phyloP scores from a whole-genome alignment of 2,329 filamentous ascomycete species.

The Aureobasidium subglaciale region DNA sequence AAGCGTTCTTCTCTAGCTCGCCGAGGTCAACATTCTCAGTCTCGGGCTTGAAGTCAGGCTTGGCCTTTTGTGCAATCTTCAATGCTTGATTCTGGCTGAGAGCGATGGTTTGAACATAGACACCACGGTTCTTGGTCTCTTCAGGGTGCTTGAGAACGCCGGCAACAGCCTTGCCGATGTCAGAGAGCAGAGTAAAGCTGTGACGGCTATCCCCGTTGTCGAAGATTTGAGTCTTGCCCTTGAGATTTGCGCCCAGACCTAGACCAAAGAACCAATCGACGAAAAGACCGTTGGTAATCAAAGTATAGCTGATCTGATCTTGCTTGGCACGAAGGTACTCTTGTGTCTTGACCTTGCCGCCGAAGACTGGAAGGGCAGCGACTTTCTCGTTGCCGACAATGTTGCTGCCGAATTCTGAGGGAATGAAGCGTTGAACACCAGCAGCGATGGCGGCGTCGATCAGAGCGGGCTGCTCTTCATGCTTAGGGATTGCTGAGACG shows the following conservation, averaged over 20 bases:
- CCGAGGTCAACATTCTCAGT: constrained; percentile 20
- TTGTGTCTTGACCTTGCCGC: constrained; percentile 29
- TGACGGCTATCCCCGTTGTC: constrained; percentile 30
- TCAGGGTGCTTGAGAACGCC: constrained; percentile 28
- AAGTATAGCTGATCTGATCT: constrained; percentile 28
- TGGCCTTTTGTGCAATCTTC: constrained; percentile 27
- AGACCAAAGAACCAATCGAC: constrained; percentile 31
- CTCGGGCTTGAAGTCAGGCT: constrained; percentile 8
- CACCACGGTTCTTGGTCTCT: constrained; percentile 30
- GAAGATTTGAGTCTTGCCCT: constrained; percentile 25
- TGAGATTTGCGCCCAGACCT: constrained; percentile 27
- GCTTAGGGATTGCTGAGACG: constrained; percentile 30
- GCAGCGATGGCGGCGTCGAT: constrained; percentile 35
- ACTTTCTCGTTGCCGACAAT: constrained; percentile 26
- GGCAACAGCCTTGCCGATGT: constrained; percentile 29
- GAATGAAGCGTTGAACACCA: constrained; percentile 35
- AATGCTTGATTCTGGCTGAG: constrained; percentile 34
- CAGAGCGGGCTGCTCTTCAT: constrained; percentile 25
- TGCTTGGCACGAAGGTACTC: constrained; percentile 29
- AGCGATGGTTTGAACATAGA: constrained; percentile 31
- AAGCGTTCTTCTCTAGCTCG: constrained; percentile 26
- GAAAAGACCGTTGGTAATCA: constrained; percentile 31
- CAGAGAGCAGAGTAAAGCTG: constrained; percentile 26
- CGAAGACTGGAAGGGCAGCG: constrained; percentile 30
- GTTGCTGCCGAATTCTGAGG: constrained; percentile 36